Conservation (phyloP, 108 stramenopile genomes). For the Mayamaea pseudoterrestris region DNA sequence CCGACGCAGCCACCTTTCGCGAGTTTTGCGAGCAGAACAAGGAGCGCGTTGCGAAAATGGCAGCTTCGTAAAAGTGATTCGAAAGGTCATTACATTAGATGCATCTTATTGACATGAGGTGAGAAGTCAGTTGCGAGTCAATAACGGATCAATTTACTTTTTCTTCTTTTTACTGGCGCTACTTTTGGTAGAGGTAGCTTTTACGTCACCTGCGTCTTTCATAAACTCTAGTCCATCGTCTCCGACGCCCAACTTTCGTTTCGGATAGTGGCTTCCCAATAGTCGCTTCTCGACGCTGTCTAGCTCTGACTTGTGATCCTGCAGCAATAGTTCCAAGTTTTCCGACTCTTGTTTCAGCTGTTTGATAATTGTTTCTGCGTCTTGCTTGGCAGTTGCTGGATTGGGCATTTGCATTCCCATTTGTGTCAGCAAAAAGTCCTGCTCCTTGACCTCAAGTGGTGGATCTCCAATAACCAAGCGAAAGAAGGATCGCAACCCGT, state of each 20-base stretch:
- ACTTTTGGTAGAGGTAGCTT: not conserved
- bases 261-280: constrained; percentile 55
- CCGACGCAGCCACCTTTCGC: no score
- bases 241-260: constrained; percentile 15
- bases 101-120: no score
- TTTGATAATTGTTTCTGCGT: constrained; percentile 25
- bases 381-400: constrained; percentile 19
- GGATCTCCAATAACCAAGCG: constrained; percentile 85
- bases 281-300: constrained; percentile 67
- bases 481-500: constrained; percentile 88
- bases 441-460: constrained; percentile 43
- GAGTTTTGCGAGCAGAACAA: no score
- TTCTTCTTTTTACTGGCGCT: constrained; percentile 5
- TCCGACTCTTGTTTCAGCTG: constrained; percentile 60
- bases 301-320: constrained; percentile 42
- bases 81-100: no score
- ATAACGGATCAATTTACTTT: constrained; percentile 6
- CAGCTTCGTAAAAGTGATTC: no score
- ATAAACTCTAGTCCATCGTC: not conserved
- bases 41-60: no score
- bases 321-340: constrained; percentile 69
- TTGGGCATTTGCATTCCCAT: constrained; percentile 31
- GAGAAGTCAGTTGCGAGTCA: no score
- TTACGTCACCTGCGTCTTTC: not conserved
- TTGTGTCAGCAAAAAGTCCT: constrained; percentile 27